Conservation (phyloP, 192 early-diverging fungal species). For the Linnemannia elongata region DNA sequence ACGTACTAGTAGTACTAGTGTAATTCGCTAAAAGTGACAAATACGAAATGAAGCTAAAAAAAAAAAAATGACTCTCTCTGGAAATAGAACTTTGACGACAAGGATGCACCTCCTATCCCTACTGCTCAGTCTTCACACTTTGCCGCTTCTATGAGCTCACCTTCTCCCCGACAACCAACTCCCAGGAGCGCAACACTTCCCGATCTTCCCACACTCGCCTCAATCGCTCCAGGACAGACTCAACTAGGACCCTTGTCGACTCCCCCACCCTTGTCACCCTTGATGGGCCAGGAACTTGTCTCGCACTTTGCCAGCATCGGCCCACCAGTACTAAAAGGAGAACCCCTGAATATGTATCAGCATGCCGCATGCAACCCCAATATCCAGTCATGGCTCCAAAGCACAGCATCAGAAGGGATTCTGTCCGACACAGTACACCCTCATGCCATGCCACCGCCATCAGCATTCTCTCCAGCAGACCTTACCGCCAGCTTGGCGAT, state of each 20-base stretch:
- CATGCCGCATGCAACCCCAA: not conserved
- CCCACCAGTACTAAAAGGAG: not conserved
- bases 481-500: conserved; percentile 16
- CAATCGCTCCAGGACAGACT: conserved; percentile 6
- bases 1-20: not conserved
- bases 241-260: conserved; percentile 35
- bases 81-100: conserved; percentile 52
- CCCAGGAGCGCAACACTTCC: conserved; percentile 13
- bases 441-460: not conserved
- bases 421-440: not conserved
- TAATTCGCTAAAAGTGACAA: not conserved
- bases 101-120: conserved; percentile 52
- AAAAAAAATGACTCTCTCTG: not conserved
- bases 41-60: not conserved
- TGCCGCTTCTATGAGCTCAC: not conserved
- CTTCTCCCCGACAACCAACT: not conserved
- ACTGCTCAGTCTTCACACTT: conserved; percentile 4
- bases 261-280: conserved; percentile 40
- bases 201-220: conserved; percentile 17
- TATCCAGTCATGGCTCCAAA: conserved; percentile 30
- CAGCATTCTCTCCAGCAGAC: conserved; percentile 16
- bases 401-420: not conserved
- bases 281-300: conserved; percentile 29
- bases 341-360: conserved; percentile 3
- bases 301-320: not conserved